phyloP scores from a whole-genome alignment of 306 rosid species.

The Bauhinia variegata region DNA sequence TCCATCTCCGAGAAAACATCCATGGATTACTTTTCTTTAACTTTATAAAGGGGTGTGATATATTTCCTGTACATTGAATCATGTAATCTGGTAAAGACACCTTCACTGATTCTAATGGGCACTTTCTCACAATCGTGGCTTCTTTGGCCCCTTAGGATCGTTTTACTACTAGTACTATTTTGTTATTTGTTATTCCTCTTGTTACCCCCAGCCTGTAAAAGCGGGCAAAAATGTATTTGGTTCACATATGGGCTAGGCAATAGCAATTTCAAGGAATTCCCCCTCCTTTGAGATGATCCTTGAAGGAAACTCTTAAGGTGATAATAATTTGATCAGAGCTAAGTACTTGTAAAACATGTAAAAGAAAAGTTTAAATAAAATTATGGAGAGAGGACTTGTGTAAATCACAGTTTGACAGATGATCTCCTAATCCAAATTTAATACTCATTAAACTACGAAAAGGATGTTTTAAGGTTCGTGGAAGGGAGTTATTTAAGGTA shows the following conservation, averaged over 20 bases:
- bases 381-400: too few species aligned
- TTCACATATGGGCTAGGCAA: neutral
- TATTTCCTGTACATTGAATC: neutral
- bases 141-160: neutral
- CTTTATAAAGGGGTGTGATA: neutral
- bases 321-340: neutral
- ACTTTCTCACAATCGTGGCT: neutral
- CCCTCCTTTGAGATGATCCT: too few species aligned
- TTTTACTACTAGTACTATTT: neutral
- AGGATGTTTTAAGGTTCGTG: too few species aligned
- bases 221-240: neutral
- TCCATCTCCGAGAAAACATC: constrained; percentile 26
- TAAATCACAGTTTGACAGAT: too few species aligned
- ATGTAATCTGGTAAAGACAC: constrained; percentile 9
- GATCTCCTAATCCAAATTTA: too few species aligned
- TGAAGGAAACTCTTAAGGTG: neutral
- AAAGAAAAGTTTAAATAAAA: too few species aligned
- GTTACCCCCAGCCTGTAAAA: neutral
- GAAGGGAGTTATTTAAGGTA: too few species aligned
- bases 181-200: neutral
- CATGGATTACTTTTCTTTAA: constrained; percentile 6
- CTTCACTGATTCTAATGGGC: neutral
- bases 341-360: too few species aligned
- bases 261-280: neutral
- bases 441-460: too few species aligned